Base-by-base conservation (phyloP, 2,329 filamentous ascomycete genomes). In the Colletotrichum gigasporum region DNA sequence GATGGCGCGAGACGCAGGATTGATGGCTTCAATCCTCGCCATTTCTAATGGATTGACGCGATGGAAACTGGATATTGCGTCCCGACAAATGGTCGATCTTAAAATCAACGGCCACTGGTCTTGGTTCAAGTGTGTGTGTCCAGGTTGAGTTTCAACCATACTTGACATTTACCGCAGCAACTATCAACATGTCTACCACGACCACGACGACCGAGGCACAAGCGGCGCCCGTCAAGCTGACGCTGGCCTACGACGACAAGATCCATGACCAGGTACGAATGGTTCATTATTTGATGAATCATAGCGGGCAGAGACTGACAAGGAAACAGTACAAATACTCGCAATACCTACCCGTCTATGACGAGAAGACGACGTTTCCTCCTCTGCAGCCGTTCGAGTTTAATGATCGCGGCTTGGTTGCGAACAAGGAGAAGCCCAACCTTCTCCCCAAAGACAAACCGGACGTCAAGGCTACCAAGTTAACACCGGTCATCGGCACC, bases 111-210 rank as follows among this genome's bases (percentile, higher is more conserved):
- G n/a, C n/a, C n/a, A n/a, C n/a, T n/a, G n/a, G n/a, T n/a, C n/a
- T n/a, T n/a, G n/a, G 0, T 41, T 14, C 11, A 41, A 3, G n/a
- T 14, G 16, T 3, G 7, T 41, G 16, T n/a, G 12, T n/a, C 37
- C 42, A n/a, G 16, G 0, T 24, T 47, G 22, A 28, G 7, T 0
- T 16, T 5, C 7, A n/a, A 4, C 2, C 2, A 47, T 3, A 1
- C 0, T 3, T 2, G 10, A n/a, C 4, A 26, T 11, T 20, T 9
- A n/a, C 14, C 7, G 5, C 8, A 34, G 20, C 2, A 45, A 8
- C 22, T 18, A 22, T 11, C 90, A 93, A 65, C 97, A 90, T 77
- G 82, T 98, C 65, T 96, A 96, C 72, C 92, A 93, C 3, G 91
- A 97, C 75, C 91, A 90, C 72, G 85, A 96, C 28, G 90, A 26